Conservation (phyloP, 148 eudicot species). For the Rhododendron griersonianum region DNA sequence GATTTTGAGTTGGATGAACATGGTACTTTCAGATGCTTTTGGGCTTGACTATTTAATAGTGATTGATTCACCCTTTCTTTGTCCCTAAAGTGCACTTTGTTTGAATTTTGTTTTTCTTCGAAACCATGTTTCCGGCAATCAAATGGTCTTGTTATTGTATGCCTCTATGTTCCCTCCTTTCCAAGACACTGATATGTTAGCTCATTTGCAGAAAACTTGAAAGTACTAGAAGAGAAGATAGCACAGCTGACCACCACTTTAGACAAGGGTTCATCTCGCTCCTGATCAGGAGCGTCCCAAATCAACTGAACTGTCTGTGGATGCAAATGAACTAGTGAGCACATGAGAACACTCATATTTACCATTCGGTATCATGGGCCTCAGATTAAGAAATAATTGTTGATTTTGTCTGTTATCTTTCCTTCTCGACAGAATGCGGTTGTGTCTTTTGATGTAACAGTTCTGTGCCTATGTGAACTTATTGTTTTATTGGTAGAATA, state of each 20-base stretch:
- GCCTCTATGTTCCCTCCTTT: neutral
- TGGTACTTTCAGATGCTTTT: neutral
- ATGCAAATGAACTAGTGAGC: slow-evolving; percentile 46
- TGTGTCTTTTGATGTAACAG: neutral
- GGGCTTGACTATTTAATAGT: neutral
- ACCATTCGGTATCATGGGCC: neutral
- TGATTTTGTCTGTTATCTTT: neutral
- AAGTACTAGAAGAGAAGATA: slow-evolving; percentile 69
- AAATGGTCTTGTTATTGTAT: neutral
- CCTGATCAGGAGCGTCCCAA: slow-evolving; percentile 50
- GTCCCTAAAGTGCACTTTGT: neutral
- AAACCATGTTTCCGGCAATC: neutral
- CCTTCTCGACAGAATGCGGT: neutral
- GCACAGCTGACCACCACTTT: slow-evolving; percentile 76
- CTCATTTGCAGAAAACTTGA: slow-evolving; percentile 53
- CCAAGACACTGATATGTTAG: neutral
- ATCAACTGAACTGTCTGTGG: slow-evolving; percentile 47
- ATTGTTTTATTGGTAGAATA: neutral
- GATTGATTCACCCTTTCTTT: neutral
- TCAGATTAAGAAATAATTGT: slow-evolving; percentile 7
- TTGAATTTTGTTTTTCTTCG: neutral
- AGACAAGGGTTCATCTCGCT: slow-evolving; percentile 37
- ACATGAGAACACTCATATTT: slow-evolving; percentile 15
- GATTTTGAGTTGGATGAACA: neutral
- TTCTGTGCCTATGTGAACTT: neutral